Evolutionary conservation across 1,284 basidiomycete genomes (phyloP).

Genomic region (Trichosporon sp.): DNA sequence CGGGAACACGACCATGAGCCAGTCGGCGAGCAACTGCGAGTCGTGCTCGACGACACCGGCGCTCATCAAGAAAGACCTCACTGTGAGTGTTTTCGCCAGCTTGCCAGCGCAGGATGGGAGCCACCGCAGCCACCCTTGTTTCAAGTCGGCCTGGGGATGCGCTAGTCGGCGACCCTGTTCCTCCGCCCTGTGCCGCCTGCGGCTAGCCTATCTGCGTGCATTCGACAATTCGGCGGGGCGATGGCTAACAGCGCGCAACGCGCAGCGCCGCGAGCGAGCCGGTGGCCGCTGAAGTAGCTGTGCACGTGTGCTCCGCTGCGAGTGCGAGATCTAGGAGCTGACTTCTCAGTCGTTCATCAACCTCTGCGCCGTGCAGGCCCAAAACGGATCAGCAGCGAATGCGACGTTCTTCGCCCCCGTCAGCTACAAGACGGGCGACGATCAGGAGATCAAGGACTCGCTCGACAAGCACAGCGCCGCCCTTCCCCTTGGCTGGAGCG

Average conservation of each 20-base stretch:
- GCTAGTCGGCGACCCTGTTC: neutral
- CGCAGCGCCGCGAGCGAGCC: no score
- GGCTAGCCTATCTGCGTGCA: neutral
- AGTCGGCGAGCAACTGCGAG: conserved; percentile 40
- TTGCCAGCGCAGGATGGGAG: neutral
- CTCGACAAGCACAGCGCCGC: conserved; percentile 15
- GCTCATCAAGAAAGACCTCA: conserved; percentile 39
- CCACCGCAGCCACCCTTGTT: neutral
- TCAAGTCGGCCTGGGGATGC: neutral
- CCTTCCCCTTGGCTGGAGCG: neutral
- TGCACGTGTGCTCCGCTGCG: neutral
- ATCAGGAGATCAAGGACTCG: conserved; percentile 16
- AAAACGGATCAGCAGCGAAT: conserved; percentile 44
- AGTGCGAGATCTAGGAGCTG: neutral
- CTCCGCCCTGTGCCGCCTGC: neutral
- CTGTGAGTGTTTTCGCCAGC: conserved; percentile 36
- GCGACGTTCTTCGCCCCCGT: conserved; percentile 39
- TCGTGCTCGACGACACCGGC: conserved; percentile 42
- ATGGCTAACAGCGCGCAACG: neutral
- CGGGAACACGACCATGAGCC: conserved; percentile 36
- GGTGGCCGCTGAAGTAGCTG: neutral
- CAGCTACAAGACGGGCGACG: conserved; percentile 37
- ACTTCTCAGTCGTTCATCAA: conserved; percentile 30
- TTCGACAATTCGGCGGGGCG: neutral
- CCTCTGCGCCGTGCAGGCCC: conserved; percentile 40